Percentiles rank a stretch among this genome's conserved stretches.
Conservation (phyloP, 306 rosid species). For the Citrullus colocynthis region DNA sequence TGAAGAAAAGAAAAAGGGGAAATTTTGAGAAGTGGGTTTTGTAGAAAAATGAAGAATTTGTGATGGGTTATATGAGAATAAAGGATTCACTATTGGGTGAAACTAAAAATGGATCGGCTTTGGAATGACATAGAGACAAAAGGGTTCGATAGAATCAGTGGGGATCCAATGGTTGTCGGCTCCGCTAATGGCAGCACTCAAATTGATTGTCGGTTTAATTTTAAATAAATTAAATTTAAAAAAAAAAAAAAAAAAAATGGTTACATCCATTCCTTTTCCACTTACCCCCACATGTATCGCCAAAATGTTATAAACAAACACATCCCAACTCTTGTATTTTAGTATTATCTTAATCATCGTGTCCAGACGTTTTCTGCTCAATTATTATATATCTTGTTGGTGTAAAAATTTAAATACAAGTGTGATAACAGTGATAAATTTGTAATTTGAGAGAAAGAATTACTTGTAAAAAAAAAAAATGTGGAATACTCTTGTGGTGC, state of each 20-base stretch:
- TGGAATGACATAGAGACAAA: constrained; percentile 22
- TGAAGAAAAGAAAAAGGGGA: neutral
- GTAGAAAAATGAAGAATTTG: neutral
- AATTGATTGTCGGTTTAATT: constrained; percentile 52
- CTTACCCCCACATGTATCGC: constrained; percentile 13
- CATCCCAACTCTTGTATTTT: neutral
- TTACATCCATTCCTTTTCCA: constrained; percentile 8
- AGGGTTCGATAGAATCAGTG: constrained; percentile 52
- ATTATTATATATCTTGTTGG: neutral
- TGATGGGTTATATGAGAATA: constrained; percentile 24
- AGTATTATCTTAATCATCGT: neutral
- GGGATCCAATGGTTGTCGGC: constrained; percentile 72
- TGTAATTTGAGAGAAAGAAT: too few species aligned
- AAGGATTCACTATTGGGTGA: constrained; percentile 31
- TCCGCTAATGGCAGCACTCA: constrained; percentile 63
- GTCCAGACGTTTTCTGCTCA: neutral
- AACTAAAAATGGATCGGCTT: constrained; percentile 21
- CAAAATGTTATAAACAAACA: neutral
- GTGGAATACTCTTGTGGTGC: too few species aligned
- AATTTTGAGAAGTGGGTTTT: neutral
- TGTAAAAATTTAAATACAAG: too few species aligned
- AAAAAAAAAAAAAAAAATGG: neutral
- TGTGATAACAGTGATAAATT: too few species aligned
- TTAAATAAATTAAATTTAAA: neutral
- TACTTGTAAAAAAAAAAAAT: too few species aligned